These are phyloP conservation scores for Ophiostoma pallidulum DNA, from an alignment of 2,329 filamentous ascomycete genomes.

Conservation along the genomic window DNA sequence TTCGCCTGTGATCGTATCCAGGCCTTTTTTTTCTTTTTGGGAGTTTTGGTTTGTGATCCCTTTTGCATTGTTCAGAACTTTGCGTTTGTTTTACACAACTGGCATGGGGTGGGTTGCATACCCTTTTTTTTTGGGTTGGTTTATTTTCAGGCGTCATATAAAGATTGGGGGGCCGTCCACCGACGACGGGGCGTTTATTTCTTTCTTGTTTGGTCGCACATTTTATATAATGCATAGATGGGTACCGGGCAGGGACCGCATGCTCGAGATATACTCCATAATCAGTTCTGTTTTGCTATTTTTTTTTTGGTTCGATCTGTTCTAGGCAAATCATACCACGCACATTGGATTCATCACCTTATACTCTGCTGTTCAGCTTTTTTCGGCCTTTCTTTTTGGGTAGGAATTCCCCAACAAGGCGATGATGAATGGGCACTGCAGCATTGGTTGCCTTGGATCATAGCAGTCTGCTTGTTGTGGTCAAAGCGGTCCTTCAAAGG, in stretches of 20 bases:
- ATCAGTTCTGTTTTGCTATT: slow-evolving; percentile 3
- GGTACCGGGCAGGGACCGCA: slow-evolving; percentile 8
- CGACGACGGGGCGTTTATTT: no score
- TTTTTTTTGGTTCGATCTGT: neutral
- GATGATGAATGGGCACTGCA: no score
- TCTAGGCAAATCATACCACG: no score
- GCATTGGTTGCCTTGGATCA: no score
- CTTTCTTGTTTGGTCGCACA: neutral
- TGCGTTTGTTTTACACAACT: slow-evolving; percentile 6
- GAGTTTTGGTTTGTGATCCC: slow-evolving; percentile 20
- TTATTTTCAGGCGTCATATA: neutral
- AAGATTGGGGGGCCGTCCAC: neutral
- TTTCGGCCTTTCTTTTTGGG: no score
- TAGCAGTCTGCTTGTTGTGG: no score
- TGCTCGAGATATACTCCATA: slow-evolving; percentile 9
- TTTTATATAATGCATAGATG: slow-evolving; percentile 1
- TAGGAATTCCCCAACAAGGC: no score
- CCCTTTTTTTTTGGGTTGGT: slow-evolving; percentile 1
- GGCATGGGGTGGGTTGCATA: slow-evolving; percentile 4
- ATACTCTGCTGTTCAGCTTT: no score
- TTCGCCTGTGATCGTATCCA: no score
- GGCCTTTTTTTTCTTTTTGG: neutral
- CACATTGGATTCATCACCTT: no score
- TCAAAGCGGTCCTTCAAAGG: no score
- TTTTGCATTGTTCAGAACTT: neutral